Percentiles rank a stretch among this genome's conserved stretches.
Conservation (phyloP, 805 yeast genomes). For the Yarrowia phangngaensis region DNA sequence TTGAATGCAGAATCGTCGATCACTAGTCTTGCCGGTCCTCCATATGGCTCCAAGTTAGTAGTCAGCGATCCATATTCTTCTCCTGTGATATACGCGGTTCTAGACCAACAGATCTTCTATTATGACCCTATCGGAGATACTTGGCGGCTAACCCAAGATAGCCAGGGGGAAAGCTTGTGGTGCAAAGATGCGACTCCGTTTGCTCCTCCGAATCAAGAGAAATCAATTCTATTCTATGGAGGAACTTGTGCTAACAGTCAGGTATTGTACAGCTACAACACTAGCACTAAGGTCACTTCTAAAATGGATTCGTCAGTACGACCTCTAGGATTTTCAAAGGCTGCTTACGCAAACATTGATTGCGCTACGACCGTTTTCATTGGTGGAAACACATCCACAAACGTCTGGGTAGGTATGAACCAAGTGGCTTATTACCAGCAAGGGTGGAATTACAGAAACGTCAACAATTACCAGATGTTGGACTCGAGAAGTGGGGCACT, state of each 20-base stretch:
- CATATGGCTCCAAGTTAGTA: not conserved
- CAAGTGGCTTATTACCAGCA: constrained; percentile 18
- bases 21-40: not conserved
- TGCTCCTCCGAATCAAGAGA: constrained; percentile 4
- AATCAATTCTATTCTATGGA: constrained; percentile 17
- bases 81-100: constrained; percentile 1
- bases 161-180: not conserved
- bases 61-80: not conserved
- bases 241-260: constrained; percentile 1
- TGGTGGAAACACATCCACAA: constrained; percentile 3
- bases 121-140: constrained; percentile 11
- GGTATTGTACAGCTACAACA: constrained; percentile 6
- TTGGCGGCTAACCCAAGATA: not conserved
- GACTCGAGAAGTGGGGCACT: constrained; percentile 18
- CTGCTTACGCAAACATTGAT: constrained; percentile 10
- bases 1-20: not conserved
- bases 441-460: constrained; percentile 22
- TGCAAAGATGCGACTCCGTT: constrained; percentile 3
- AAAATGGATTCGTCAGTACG: not conserved
- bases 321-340: constrained; percentile 10
- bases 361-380: constrained; percentile 10
- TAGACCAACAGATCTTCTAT: not conserved
- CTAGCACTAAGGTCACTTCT: not conserved
- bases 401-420: constrained; percentile 20
- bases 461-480: constrained; percentile 1